These are phyloP conservation scores for Neolentinus lepideus DNA, from an alignment of 1,284 basidiomycete species.

Conservation along the genomic window DNA sequence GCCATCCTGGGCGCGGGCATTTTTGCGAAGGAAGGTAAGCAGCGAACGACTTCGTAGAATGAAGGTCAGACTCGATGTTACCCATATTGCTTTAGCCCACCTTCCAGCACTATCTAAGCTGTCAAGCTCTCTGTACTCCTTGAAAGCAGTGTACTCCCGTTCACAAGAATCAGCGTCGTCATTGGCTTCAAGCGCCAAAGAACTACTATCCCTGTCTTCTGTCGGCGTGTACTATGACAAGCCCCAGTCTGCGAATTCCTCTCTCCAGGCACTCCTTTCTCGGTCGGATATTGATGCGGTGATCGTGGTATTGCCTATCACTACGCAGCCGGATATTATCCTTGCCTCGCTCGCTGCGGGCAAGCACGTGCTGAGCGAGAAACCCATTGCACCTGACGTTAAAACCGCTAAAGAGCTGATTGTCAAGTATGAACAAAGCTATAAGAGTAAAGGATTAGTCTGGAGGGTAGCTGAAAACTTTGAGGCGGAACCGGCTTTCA, in stretches of 20 bases:
- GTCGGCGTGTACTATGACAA: conserved; percentile 51
- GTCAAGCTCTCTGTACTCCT: conserved; percentile 31
- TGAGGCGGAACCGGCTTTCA: conserved; percentile 61
- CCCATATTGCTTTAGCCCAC: conserved; percentile 41
- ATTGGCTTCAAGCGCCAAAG: conserved; percentile 37
- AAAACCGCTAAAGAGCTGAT: conserved; percentile 57
- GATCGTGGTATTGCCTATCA: conserved; percentile 74
- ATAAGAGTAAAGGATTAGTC: conserved; percentile 62
- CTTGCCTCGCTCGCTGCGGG: conserved; percentile 58
- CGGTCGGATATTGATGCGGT: conserved; percentile 65
- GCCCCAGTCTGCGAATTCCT: conserved; percentile 24
- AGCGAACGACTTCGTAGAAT: conserved; percentile 1
- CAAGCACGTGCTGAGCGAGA: conserved; percentile 84
- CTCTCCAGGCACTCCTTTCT: conserved; percentile 56
- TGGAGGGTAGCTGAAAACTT: conserved; percentile 88
- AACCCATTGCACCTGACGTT: conserved; percentile 76
- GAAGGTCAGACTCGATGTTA: too few relatives aligned
- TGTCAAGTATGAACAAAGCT: conserved; percentile 54
- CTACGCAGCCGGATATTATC: conserved; percentile 62
- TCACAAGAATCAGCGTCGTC: conserved; percentile 53
- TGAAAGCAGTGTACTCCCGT: conserved; percentile 77
- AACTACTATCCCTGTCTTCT: conserved; percentile 32
- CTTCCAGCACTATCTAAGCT: conserved; percentile 61
- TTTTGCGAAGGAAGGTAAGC: conserved; percentile 63
- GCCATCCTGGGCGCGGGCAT: conserved; percentile 71